Evolutionary conservation across 169 alveolate genomes (phyloP).

Genomic region (Cyclospora cayetanensis): DNA sequence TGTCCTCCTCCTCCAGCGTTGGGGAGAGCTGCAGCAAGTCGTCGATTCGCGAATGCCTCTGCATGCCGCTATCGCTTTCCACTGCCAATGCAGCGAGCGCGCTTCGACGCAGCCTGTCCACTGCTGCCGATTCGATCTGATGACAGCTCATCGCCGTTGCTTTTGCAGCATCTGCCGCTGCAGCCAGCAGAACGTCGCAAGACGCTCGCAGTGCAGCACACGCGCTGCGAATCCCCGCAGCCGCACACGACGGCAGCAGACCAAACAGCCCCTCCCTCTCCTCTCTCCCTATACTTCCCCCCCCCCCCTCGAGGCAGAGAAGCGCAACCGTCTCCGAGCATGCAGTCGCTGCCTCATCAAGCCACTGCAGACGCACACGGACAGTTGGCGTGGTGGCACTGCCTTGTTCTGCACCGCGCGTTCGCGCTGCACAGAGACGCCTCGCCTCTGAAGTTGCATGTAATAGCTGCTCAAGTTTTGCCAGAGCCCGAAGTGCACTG

Average conservation of each 20-base stretch:
- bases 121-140: too few species aligned
- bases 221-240: conserved; percentile 38
- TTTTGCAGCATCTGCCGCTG: too few species aligned
- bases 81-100: neutral
- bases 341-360: neutral
- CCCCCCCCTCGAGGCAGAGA: neutral
- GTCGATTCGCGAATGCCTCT: too few species aligned
- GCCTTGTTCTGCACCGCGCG: neutral
- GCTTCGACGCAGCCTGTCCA: neutral
- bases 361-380: conserved; percentile 58
- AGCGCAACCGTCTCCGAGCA: neutral
- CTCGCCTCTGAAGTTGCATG: conserved; percentile 18
- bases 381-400: neutral
- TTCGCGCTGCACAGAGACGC: conserved; percentile 13
- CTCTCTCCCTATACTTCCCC: neutral
- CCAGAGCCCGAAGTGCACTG: conserved; percentile 32
- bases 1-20: neutral
- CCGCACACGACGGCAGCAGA: conserved; percentile 56
- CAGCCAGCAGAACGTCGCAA: neutral
- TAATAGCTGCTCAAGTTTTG: neutral
- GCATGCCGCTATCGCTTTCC: too few species aligned
- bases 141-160: too few species aligned
- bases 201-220: neutral
- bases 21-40: conserved; percentile 8
- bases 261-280: neutral